phyloP scores from a whole-genome alignment of 2,329 filamentous ascomycete species.

The Stagonosporopsis vannaccii region DNA sequence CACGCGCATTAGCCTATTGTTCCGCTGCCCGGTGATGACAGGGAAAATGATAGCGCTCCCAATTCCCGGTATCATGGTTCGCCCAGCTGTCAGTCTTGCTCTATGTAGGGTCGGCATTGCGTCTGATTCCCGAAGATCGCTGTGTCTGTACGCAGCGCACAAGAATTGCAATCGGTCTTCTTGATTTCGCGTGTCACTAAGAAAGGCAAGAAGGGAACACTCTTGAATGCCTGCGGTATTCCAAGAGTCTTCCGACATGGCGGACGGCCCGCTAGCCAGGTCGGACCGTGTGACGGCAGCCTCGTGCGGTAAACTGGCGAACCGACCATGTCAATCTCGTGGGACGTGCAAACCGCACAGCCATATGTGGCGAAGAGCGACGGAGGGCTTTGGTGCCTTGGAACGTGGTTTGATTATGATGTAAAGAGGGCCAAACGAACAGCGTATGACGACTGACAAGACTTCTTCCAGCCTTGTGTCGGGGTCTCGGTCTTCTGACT shows the following conservation, averaged over 20 bases:
- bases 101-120: conserved; percentile 11
- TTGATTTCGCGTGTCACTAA: not conserved
- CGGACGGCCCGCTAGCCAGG: conserved; percentile 35
- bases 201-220: not conserved
- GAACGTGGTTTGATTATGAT: conserved; percentile 7
- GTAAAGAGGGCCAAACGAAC: not conserved
- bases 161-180: no score
- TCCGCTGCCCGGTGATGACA: conserved; percentile 17
- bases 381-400: conserved; percentile 3
- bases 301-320: conserved; percentile 20
- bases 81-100: conserved; percentile 13
- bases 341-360: conserved; percentile 1
- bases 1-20: conserved; percentile 21
- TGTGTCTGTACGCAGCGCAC: not conserved
- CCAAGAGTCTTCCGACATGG: conserved; percentile 1
- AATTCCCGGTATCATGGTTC: conserved; percentile 17
- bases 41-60: conserved; percentile 14
- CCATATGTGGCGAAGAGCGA: conserved; percentile 10
- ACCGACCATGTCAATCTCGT: conserved; percentile 9
- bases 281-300: conserved; percentile 25
- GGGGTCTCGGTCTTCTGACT: not conserved
- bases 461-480: not conserved
- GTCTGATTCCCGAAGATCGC: not conserved
- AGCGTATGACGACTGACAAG: conserved; percentile 5
- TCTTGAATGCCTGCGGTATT: no score